These are phyloP conservation scores for Gorgonomyces haynaldii DNA, from an alignment of 192 early-diverging fungal genomes.

Conservation along the genomic window DNA sequence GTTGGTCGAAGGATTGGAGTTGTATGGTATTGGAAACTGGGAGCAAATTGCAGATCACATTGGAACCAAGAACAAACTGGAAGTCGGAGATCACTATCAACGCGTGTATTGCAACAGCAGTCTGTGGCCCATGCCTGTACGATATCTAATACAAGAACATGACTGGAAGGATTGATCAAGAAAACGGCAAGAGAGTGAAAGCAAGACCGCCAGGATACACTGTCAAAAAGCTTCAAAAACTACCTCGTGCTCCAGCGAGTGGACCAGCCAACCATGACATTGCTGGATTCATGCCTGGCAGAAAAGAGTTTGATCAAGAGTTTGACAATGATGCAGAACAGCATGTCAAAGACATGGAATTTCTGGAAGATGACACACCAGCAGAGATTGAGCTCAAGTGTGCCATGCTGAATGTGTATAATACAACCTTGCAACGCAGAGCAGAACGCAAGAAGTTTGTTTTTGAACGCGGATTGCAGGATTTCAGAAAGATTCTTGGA, in stretches of 20 bases:
- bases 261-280: slow-evolving; percentile 92
- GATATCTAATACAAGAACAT: slow-evolving; percentile 43
- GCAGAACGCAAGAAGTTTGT: slow-evolving; percentile 76
- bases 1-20: slow-evolving; percentile 80
- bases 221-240: slow-evolving; percentile 5
- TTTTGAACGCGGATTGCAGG: slow-evolving; percentile 76
- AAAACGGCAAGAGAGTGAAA: not conserved
- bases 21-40: slow-evolving; percentile 96
- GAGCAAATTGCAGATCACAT: slow-evolving; percentile 87
- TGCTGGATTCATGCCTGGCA: slow-evolving; percentile 92
- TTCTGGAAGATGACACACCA: slow-evolving; percentile 72
- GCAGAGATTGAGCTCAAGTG: slow-evolving; percentile 84
- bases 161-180: slow-evolving; percentile 52
- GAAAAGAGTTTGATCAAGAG: slow-evolving; percentile 93
- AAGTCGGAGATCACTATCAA: slow-evolving; percentile 84
- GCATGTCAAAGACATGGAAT: slow-evolving; percentile 83
- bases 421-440: slow-evolving; percentile 70
- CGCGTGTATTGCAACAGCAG: slow-evolving; percentile 65
- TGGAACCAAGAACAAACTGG: slow-evolving; percentile 76
- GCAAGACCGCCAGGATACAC: slow-evolving; percentile 6
- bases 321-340: slow-evolving; percentile 92
- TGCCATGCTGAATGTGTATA: slow-evolving; percentile 88
- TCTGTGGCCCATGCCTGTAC: slow-evolving; percentile 74
- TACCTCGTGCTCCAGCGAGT: slow-evolving; percentile 50
- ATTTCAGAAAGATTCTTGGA: slow-evolving; percentile 58